These are phyloP conservation scores for Aspergillus cejpii DNA, from an alignment of 2,329 filamentous ascomycete species.

Conservation along the genomic window DNA sequence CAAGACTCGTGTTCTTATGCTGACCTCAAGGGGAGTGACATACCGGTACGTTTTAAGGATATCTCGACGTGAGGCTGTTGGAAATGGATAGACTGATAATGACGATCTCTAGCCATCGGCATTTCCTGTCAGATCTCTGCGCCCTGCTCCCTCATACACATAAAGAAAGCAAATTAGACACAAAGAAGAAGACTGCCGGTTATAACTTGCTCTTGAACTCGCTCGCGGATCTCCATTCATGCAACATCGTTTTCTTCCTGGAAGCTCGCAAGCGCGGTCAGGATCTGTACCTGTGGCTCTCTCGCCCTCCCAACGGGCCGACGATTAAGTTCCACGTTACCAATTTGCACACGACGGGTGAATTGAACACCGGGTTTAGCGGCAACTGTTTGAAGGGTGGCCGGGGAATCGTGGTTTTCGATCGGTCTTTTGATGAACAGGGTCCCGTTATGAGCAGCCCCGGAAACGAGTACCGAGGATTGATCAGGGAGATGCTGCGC, in stretches of 20 bases:
- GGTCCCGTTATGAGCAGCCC: slow-evolving; percentile 63
- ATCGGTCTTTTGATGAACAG: slow-evolving; percentile 73
- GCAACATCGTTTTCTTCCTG: slow-evolving; percentile 92
- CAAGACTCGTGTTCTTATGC: slow-evolving; percentile 66
- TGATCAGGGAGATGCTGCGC: slow-evolving; percentile 77
- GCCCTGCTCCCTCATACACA: slow-evolving; percentile 83
- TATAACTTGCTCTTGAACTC: slow-evolving; percentile 73
- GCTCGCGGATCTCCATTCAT: slow-evolving; percentile 71
- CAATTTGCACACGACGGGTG: slow-evolving; percentile 88
- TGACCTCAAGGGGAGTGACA: slow-evolving; percentile 88
- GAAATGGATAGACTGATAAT: not conserved
- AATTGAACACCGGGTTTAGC: slow-evolving; percentile 73
- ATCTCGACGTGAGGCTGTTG: not conserved
- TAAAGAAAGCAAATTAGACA: slow-evolving; percentile 95
- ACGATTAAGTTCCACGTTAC: slow-evolving; percentile 52
- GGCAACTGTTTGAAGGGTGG: slow-evolving; percentile 96
- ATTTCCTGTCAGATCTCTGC: slow-evolving; percentile 83
- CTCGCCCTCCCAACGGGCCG: slow-evolving; percentile 79
- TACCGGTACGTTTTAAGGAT: slow-evolving; percentile 55
- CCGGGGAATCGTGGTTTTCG: slow-evolving; percentile 84
- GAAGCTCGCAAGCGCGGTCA: slow-evolving; percentile 83
- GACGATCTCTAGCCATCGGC: slow-evolving; percentile 64
- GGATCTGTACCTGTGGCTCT: slow-evolving; percentile 90
- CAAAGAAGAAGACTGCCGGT: slow-evolving; percentile 63
- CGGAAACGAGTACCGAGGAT: slow-evolving; percentile 40